phyloP scores from a whole-genome alignment of 192 early-diverging fungal species.

The Ambispora gerdemannii region DNA sequence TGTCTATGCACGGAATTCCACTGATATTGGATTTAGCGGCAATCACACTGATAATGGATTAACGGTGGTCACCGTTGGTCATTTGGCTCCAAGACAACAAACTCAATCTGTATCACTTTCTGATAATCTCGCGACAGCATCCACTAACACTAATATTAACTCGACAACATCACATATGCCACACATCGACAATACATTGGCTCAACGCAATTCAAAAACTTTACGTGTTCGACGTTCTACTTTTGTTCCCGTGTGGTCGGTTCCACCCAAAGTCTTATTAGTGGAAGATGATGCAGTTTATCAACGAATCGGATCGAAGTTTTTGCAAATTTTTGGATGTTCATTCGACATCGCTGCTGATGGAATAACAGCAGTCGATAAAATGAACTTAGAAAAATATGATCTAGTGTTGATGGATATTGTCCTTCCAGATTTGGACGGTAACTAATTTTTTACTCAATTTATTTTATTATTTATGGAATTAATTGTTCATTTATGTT shows the following conservation, averaged over 20 bases:
- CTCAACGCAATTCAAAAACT: conserved; percentile 22
- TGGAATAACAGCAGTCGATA: conserved; percentile 63
- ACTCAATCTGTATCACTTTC: not conserved
- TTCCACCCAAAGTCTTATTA: conserved; percentile 59
- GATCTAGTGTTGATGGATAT: conserved; percentile 69
- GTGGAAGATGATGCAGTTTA: conserved; percentile 70
- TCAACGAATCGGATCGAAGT: conserved; percentile 47
- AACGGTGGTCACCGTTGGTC: conserved; percentile 30
- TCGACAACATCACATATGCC: conserved; percentile 20
- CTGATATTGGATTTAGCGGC: not conserved
- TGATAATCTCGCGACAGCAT: conserved; percentile 16
- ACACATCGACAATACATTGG: conserved; percentile 29
- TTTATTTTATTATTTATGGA: not conserved
- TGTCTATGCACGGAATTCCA: not conserved
- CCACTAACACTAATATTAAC: conserved; percentile 29
- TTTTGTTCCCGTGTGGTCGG: conserved; percentile 44
- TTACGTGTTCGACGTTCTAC: conserved; percentile 32
- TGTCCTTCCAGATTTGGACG: conserved; percentile 27
- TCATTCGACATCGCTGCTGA: conserved; percentile 66
- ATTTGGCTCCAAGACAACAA: conserved; percentile 31
- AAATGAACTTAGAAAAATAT: conserved; percentile 58
- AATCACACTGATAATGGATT: not conserved
- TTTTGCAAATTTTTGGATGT: conserved; percentile 67
- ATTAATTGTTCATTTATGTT: conserved; percentile 27
- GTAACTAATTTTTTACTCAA: conserved; percentile 3